Conservation (phyloP, 2,329 filamentous ascomycete genomes). For the Paecilomyces sp. region DNA sequence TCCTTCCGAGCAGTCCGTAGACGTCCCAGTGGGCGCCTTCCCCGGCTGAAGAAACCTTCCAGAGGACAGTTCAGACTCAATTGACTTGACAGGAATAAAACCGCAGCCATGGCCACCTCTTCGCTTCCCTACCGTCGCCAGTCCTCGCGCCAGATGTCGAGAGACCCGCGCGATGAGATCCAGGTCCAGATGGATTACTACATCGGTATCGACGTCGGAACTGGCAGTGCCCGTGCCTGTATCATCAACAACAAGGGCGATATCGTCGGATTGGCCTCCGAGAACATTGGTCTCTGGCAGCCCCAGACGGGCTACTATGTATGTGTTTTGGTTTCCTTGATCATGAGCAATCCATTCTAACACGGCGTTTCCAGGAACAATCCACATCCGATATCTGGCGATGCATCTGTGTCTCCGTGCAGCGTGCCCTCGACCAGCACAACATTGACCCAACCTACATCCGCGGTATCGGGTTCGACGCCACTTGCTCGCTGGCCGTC, state of each 20-base stretch:
- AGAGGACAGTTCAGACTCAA: background rate
- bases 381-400: constrained; percentile 96
- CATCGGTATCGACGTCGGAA: constrained; percentile 93
- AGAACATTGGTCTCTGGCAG: constrained; percentile 75
- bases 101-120: constrained; percentile 15
- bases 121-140: constrained; percentile 26
- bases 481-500: constrained; percentile 93
- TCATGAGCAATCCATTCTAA: background rate
- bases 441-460: constrained; percentile 68
- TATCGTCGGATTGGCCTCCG: constrained; percentile 65
- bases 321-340: constrained; percentile 19
- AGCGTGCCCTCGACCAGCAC: constrained; percentile 73
- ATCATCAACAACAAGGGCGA: constrained; percentile 89
- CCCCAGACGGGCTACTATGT: constrained; percentile 69
- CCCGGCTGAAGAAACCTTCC: background rate
- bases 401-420: constrained; percentile 84
- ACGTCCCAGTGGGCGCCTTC: background rate
- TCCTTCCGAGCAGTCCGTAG: background rate
- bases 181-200: constrained; percentile 53
- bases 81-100: background rate
- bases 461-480: constrained; percentile 91
- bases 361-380: constrained; percentile 68
- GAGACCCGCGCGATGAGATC: constrained; percentile 49
- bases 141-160: constrained; percentile 24
- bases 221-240: constrained; percentile 88